Evolutionary conservation across 2,329 filamentous ascomycete genomes (phyloP).

Genomic region (Apiospora sp.): DNA sequence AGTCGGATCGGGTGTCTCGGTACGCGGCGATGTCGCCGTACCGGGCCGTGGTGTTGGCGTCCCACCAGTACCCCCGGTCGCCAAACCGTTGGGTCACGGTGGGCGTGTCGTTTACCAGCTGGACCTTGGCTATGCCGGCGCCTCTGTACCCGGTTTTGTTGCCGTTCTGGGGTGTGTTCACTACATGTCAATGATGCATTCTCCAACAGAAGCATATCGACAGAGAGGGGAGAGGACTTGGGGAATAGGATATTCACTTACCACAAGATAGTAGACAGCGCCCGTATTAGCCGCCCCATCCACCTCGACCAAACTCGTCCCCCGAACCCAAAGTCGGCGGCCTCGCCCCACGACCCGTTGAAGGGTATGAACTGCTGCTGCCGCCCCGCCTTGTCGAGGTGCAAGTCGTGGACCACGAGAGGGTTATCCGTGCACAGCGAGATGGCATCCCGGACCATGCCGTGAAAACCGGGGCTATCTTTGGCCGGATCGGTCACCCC

Average conservation of each 20-base stretch:
- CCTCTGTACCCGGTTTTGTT: slow-evolving; percentile 45
- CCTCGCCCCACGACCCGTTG: slow-evolving; percentile 47
- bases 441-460: slow-evolving; percentile 49
- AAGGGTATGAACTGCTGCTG: slow-evolving; percentile 48
- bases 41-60: slow-evolving; percentile 39
- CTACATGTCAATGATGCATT: neutral
- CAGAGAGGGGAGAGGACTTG: too few species aligned
- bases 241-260: slow-evolving; percentile 31
- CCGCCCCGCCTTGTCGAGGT: slow-evolving; percentile 43
- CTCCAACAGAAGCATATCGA: too few species aligned
- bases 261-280: slow-evolving; percentile 47
- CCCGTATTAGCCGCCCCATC: slow-evolving; percentile 39
- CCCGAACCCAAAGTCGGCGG: slow-evolving; percentile 47
- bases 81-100: slow-evolving; percentile 46
- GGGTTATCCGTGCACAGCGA: slow-evolving; percentile 46
- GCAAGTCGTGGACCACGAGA: slow-evolving; percentile 45
- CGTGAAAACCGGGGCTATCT: slow-evolving; percentile 46
- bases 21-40: slow-evolving; percentile 50
- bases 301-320: slow-evolving; percentile 49
- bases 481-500: slow-evolving; percentile 43
- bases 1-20: slow-evolving; percentile 47
- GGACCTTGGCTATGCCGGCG: slow-evolving; percentile 46
- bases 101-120: slow-evolving; percentile 43
- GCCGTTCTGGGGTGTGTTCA: slow-evolving; percentile 31
- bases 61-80: slow-evolving; percentile 48